Percentiles rank a stretch among this genome's conserved stretches.
Conservation (phyloP, 2,329 filamentous ascomycete species). For the Arachnopeziza araneosa region DNA sequence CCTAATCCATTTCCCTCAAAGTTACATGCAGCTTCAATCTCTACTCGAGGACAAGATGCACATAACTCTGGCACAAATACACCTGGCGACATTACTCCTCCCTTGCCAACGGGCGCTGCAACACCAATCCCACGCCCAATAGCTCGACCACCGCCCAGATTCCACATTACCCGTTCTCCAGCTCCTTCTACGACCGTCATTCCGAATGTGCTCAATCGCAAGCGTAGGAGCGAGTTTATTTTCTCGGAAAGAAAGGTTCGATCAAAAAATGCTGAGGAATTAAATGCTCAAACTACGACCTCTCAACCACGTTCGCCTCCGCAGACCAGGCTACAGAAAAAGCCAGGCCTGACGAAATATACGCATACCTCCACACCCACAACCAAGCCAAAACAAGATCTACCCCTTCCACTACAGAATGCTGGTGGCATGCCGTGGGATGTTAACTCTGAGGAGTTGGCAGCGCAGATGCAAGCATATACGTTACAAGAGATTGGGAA, state of each 20-base stretch:
- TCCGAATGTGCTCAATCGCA: slow-evolving; percentile 2
- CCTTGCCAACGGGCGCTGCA: background rate
- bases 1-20: slow-evolving; percentile 10
- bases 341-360: slow-evolving; percentile 18
- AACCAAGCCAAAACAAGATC: background rate
- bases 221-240: slow-evolving; percentile 30
- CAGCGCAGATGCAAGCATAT: slow-evolving; percentile 53
- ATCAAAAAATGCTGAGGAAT: background rate
- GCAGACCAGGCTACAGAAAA: slow-evolving; percentile 20
- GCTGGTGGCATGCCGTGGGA: slow-evolving; percentile 36
- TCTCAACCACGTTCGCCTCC: background rate
- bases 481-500: slow-evolving; percentile 51
- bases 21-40: background rate
- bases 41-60: background rate
- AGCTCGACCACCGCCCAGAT: slow-evolving; percentile 40
- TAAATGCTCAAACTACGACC: background rate
- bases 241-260: slow-evolving; percentile 37
- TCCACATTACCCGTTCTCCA: slow-evolving; percentile 46
- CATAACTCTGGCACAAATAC: background rate
- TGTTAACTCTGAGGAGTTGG: slow-evolving; percentile 37
- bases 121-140: background rate
- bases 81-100: background rate
- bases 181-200: background rate
- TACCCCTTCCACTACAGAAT: slow-evolving; percentile 7
- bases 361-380: slow-evolving; percentile 14